Evolutionary conservation across 371 early-diverging fungal genomes (phyloP), one percentile per base, ranked within the genome.

Genomic region (Parasitella parasitica): DNA sequence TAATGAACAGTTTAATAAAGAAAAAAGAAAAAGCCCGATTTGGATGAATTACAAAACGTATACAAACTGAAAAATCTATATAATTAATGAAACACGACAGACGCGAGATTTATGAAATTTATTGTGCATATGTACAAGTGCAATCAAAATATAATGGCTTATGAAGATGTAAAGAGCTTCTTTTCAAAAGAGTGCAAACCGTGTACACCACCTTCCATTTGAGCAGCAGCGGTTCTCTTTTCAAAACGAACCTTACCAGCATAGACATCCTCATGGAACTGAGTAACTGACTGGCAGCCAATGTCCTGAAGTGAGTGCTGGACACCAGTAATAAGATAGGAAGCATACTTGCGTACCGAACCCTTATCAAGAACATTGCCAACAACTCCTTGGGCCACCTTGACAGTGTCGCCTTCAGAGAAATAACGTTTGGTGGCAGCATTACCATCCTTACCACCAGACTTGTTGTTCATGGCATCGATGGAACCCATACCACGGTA

Each of bases 401-500:
- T 98, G 84, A 97, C 89, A 59, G 86, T 88, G 85, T 95, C 96
- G 35, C 86, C 86, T 77, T 98, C 98, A 57, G 91, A 91, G 79
- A 93, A 98, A 84, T 98, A 98, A 64, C 98, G 93, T 75, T 95
- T 94, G 66, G 89, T 87, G 30, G 91, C 88, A n/a, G 91, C 92
- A 67, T 91, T 90, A 39, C 85, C 87, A 18, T 82, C 84, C 60
- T 83, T 82, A 64, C 81, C 83, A 64, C 77, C 82, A 50, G 56
- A 54, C 18, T 84, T 86, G 76, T 89, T 89, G 78, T 91, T 94
- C 97, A 97, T 97, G 51, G 97, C 97, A 75, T 96, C 97, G 49
- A 97, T 83, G 28, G 94, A 93, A 32, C 97, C 97, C 97, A 97
- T 97, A 70, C 97, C 97, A 69, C 97, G 95, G 85, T 96, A 97